Evolutionary conservation across 1,284 basidiomycete species (phyloP).

Genomic region (Ustilago tritici): DNA sequence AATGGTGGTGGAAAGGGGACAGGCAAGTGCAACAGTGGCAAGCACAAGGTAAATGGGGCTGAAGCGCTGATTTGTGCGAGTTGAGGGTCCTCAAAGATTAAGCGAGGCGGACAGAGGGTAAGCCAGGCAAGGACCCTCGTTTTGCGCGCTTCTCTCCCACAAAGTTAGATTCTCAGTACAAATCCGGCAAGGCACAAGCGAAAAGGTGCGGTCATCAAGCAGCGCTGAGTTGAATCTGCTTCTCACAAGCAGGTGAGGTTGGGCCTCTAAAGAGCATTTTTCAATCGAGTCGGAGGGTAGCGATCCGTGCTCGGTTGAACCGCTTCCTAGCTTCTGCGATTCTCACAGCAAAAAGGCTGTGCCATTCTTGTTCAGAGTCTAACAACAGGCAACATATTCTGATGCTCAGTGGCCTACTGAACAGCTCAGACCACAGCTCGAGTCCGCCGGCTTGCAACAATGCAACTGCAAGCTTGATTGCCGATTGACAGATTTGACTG

Average conservation of each 20-base stretch:
- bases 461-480: not conserved
- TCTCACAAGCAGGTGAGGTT: not conserved
- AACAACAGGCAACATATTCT: not conserved
- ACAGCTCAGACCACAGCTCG: not conserved
- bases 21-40: not conserved
- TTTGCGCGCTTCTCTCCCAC: slow-evolving; percentile 12
- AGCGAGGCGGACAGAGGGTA: slow-evolving; percentile 7
- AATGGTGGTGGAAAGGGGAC: slow-evolving; percentile 13
- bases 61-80: slow-evolving; percentile 35
- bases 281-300: slow-evolving; percentile 19
- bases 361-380: not conserved
- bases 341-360: not conserved
- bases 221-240: slow-evolving; percentile 5
- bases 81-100: slow-evolving; percentile 3
- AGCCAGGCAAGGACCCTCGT: slow-evolving; percentile 16
- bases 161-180: slow-evolving; percentile 2
- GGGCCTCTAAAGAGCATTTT: too few species aligned
- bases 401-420: not conserved
- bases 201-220: slow-evolving; percentile 39
- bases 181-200: slow-evolving; percentile 24
- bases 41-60: slow-evolving; percentile 16
- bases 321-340: not conserved
- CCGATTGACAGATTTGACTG: slow-evolving; percentile 1
- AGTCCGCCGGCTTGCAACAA: not conserved
- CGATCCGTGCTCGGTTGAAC: slow-evolving; percentile 26